Conservation (phyloP, 176 grass and related monocot genomes). For the Oryza glaberrima region DNA sequence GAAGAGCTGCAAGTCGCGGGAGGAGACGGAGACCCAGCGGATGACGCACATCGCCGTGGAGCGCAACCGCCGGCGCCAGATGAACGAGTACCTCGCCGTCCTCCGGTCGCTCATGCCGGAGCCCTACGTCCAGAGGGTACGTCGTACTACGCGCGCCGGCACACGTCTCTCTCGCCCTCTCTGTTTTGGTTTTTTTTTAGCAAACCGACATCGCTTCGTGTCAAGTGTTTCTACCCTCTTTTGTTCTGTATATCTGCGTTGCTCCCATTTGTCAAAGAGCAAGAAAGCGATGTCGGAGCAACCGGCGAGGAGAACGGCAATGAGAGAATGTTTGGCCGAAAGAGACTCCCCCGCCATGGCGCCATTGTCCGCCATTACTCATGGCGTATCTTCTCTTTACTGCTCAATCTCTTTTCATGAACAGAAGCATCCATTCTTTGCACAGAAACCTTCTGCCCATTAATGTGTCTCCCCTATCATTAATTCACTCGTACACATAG, state of each 20-base stretch:
- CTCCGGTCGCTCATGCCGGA: constrained; percentile 91
- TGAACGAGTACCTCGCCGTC: constrained; percentile 90
- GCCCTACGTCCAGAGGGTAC: constrained; percentile 85
- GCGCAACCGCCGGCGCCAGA: constrained; percentile 93
- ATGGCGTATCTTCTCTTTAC: neutral
- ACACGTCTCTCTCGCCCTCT: neutral
- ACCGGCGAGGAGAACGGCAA: neutral
- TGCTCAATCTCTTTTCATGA: constrained; percentile 2
- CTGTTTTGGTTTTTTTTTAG: neutral
- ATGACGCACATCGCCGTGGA: constrained; percentile 99
- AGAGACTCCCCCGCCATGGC: constrained; percentile 33
- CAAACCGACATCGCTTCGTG: constrained; percentile 31
- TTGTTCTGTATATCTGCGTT: neutral
- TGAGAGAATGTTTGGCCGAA: constrained; percentile 27
- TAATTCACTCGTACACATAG: constrained; percentile 7
- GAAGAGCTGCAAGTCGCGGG: constrained; percentile 77
- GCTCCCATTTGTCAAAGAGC: constrained; percentile 18
- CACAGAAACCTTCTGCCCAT: constrained; percentile 35
- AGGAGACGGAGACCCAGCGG: constrained; percentile 90
- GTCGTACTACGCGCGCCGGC: neutral
- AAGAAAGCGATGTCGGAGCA: constrained; percentile 47
- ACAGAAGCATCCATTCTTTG: constrained; percentile 15
- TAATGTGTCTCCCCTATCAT: constrained; percentile 48
- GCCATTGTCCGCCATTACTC: constrained; percentile 14
- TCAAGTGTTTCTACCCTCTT: neutral